Base-by-base conservation (phyloP, 306 rosid genomes). In the Psophocarpus tetragonolobus region DNA sequence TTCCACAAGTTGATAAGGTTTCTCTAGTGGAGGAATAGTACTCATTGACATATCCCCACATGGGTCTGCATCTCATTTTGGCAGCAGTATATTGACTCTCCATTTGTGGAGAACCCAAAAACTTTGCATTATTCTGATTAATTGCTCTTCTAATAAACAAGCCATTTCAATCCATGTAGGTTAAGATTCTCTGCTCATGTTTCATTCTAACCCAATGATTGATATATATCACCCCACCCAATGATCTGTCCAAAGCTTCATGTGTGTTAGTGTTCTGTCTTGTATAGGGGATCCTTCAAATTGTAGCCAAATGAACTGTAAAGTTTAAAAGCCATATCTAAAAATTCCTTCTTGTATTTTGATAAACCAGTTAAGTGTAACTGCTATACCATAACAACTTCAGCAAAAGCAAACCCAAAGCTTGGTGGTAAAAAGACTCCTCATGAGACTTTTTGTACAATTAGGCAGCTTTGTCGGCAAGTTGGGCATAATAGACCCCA, bases 401-500 rank as follows among this genome's bases (percentile, higher is more conserved):
- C 26, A 17, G 50, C 51, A 39, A 56, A 64, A 47, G 60, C 10
- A 35, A 74, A 71, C 36, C 23, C 54, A 29, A 68, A 71, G 3
- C 35, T 53, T 11, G 54, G 73, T 41, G 35, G 35, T 71, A 23
- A 71, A 73, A 68, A 51, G 20, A 63, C 29, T 64, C 51, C 13
- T 54, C 8, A 32, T 65, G 26, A 68, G 75, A 77, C 76, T 71
- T 79, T 82, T 36, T 44, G 41, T 44, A 65, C 73, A 79, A 85
- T 84, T 78, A 77, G 90, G 80, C 85, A 63, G 26, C 78, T 82
- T 81, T 85, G 87, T 84, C 79, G 89, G 89, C 91, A 88, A 86
- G 86, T 87, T 83, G 85, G 87, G 53, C 71, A 35, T 68, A 39
- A 29, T 45, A 77, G 81, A 66, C 84, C 92, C 89, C 84, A 85